These are phyloP conservation scores for Boletus sp. DNA, from an alignment of 768 basidiomycete species.

Conservation along the genomic window DNA sequence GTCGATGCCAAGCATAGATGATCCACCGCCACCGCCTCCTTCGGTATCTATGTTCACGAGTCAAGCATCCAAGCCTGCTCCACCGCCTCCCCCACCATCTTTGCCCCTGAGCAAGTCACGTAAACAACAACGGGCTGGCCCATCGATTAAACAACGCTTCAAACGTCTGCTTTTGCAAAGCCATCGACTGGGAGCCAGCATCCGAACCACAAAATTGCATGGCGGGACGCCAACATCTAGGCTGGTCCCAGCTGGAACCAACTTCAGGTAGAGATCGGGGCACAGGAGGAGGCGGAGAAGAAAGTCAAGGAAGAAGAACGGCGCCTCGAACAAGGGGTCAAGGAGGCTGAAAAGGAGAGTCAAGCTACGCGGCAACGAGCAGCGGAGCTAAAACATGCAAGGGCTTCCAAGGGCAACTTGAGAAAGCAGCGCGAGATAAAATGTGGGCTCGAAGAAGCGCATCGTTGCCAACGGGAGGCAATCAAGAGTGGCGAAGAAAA, in stretches of 20 bases:
- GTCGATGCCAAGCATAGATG: constrained; percentile 21
- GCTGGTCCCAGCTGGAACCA: no score
- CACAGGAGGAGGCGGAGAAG: constrained; percentile 19
- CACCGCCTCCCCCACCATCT: constrained; percentile 21
- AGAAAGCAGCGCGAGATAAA: no score
- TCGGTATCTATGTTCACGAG: constrained; percentile 18
- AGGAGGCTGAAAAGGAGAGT: constrained; percentile 10
- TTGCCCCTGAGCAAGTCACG: neutral
- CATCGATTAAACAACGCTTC: neutral
- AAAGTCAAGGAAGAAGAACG: constrained; percentile 18
- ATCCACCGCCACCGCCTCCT: constrained; percentile 20
- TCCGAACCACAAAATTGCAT: constrained; percentile 7
- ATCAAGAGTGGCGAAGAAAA: no score
- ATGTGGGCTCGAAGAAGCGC: no score
- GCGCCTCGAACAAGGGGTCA: constrained; percentile 18
- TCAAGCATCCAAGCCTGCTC: constrained; percentile 20
- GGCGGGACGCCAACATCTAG: constrained; percentile 51
- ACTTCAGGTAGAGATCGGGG: constrained; percentile 44
- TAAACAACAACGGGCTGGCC: neutral
- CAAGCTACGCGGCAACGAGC: constrained; percentile 11
- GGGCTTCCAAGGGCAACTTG: no score
- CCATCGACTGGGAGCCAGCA: neutral
- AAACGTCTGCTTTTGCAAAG: constrained; percentile 2
- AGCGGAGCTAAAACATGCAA: constrained; percentile 16
- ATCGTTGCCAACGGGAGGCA: no score